Evolutionary conservation across 306 rosid genomes (phyloP).

Genomic region (Mucuna pruriens): DNA sequence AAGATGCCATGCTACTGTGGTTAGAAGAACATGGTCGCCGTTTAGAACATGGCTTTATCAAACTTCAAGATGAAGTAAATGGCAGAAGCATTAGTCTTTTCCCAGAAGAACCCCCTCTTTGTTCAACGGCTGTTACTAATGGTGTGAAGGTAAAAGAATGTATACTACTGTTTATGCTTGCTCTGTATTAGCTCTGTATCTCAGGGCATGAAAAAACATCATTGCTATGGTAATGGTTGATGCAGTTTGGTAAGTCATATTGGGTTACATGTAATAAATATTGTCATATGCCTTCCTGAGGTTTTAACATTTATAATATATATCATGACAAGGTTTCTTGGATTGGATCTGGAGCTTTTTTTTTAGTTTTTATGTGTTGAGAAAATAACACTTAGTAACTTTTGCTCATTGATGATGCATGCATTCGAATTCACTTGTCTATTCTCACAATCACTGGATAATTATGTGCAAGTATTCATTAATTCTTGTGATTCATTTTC

Average conservation of each 20-base stretch:
- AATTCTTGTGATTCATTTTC: conserved; percentile 18
- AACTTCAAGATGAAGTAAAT: conserved; percentile 53
- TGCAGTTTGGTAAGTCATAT: conserved; percentile 27
- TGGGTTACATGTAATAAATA: conserved; percentile 10
- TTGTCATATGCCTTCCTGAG: conserved; percentile 12
- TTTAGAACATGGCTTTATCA: conserved; percentile 71
- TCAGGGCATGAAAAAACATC: conserved; percentile 15
- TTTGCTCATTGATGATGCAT: not conserved
- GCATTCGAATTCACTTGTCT: conserved; percentile 25
- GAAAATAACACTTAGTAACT: conserved; percentile 26
- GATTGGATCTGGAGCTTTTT: not conserved
- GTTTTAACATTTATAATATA: no score
- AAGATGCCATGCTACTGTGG: conserved; percentile 91
- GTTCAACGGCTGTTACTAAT: conserved; percentile 75
- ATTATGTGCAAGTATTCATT: not conserved
- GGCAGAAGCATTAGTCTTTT: conserved; percentile 65
- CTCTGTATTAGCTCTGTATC: conserved; percentile 6
- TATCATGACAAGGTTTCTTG: not conserved
- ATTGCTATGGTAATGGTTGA: not conserved
- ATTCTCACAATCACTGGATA: conserved; percentile 1
- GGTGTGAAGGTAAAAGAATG: conserved; percentile 71
- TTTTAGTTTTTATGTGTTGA: not conserved
- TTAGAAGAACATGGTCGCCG: conserved; percentile 89
- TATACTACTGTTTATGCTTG: not conserved
- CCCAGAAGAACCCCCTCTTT: conserved; percentile 78